Percentiles rank a stretch among this genome's conserved stretches.
Evolutionary conservation across 192 early-diverging fungal species (phyloP).

Genomic region (Chytriomyces hyalinus): DNA sequence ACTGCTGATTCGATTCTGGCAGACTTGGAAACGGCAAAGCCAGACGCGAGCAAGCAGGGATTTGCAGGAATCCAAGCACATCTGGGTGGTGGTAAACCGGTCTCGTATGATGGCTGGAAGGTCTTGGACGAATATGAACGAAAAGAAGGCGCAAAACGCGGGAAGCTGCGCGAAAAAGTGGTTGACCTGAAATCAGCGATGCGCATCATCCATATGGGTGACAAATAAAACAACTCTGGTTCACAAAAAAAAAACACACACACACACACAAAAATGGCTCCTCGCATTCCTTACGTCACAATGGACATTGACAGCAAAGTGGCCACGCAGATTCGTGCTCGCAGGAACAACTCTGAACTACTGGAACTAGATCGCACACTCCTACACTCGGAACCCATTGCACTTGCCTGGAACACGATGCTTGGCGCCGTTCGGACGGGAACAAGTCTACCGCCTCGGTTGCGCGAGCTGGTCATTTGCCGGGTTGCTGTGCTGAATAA

Average conservation of each 20-base stretch:
- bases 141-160: conserved; percentile 58
- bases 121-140: conserved; percentile 77
- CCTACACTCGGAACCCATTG: neutral
- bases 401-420: neutral
- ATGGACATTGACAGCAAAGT: neutral
- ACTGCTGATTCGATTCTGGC: conserved; percentile 79
- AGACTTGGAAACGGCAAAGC: conserved; percentile 57
- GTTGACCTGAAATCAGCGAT: conserved; percentile 26
- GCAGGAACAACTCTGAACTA: neutral
- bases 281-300: conserved; percentile 8
- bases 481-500: neutral
- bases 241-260: neutral
- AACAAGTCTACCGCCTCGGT: neutral
- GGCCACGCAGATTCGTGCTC: neutral
- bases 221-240: no score
- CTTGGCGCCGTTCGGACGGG: neutral
- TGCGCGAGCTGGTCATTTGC: neutral
- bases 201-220: no score
- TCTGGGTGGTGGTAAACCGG: conserved; percentile 37
- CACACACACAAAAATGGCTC: neutral
- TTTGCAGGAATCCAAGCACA: conserved; percentile 27
- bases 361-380: conserved; percentile 7
- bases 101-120: conserved; percentile 83
- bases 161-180: conserved; percentile 88
- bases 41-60: conserved; percentile 60